Base-by-base conservation (phyloP, 495 filamentous ascomycete genomes). In the Talaromyces ruber region DNA sequence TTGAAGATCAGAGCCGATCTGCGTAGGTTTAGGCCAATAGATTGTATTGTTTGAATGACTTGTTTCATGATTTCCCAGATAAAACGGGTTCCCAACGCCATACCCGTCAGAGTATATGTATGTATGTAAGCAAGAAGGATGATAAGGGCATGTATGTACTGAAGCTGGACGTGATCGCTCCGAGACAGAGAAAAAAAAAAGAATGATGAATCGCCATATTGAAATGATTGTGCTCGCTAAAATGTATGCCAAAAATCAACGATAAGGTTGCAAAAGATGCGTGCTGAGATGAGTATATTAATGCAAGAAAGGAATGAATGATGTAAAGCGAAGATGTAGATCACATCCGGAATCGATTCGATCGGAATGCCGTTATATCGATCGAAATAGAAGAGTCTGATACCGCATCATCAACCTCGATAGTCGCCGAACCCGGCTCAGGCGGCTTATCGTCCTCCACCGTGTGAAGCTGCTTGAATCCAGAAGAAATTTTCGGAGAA, bases 391-490 rank as follows among this genome's bases (percentile, higher is more conserved):
- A 70, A 16, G 73, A 75, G 8, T 68, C 63, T 8, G 64, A 71
- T 1, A 73, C 66, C 12, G 66, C 67, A 53, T 80, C 78, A 60
- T 79, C 78, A 18, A 78, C 76, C 63, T 80, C 78, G 30, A 80
- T 78, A 29, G 69, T 55, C 58, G 24, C 57, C 25, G 28, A 43
- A 45, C 28, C 62, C 2, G 66, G 63, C 6, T 61, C 64, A 2
- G 58, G 58, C 6, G 50, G 34, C 54, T 67, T 68, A 12, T 64
- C 56, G 18, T 25, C 28, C 4, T 50, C 34, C 54, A 26, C 37
- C 24, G 53, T 52, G 12, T 32, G 32, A 28, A 67, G 56, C 1
- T 66, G 62, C 28, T 67, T 65, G 2, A 72, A 37, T 18, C 59
- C 43, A 57, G 68, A 67, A 3, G 69, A 11, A 29, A 6, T 2